Base-by-base conservation (phyloP, 352 stramenopile species). In the Blastocystis sp. region DNA sequence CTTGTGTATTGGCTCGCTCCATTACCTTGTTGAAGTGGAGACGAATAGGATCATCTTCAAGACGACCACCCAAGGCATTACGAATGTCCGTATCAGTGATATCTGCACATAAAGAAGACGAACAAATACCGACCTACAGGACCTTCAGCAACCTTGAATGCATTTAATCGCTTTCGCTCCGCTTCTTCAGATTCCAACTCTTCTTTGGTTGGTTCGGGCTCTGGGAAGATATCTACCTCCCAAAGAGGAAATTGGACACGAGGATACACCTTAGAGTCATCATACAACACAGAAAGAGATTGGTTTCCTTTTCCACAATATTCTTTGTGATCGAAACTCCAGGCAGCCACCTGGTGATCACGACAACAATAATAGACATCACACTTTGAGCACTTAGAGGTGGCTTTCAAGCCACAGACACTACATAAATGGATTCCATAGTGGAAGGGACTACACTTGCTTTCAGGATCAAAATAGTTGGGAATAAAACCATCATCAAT, bases 21-120 rank as follows among this genome's bases (percentile, higher is more conserved):
- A 87, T 78, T 12, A 74, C 65, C 27, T 87, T 87, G n/a, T 78
- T 87, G 65, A 87, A 87, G 43, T 87, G 59, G n/a, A 78, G 65
- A 27, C 39, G 59, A 11, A 78, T 42, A n/a, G 77, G 77, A 77
- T 87, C 77, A 49, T 87, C 65, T 46, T 61, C 65, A 4, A 78
- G 37, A 51, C 77, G 39, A 27, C 65, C 65, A 9, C 65, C 65
- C 6, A 87, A 29, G 0, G 65, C 77, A 24, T 87, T 58, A 24
- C 65, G 59, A 27, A 87, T 87, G 29, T 87, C 77, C 0, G 32
- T 19, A 54, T 87, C 77, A 21, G 77, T 77, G 27, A 83, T 21
- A 39, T 83, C 71, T 83, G 59, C 24, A 32, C 49, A 43, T 63
- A 0, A 43, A 32, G 6, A 56, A 29, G 24, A 35, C 12, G 0